These are phyloP conservation scores for Parastagonospora nodorum DNA, from an alignment of 2,329 filamentous ascomycete species.

Conservation along the genomic window DNA sequence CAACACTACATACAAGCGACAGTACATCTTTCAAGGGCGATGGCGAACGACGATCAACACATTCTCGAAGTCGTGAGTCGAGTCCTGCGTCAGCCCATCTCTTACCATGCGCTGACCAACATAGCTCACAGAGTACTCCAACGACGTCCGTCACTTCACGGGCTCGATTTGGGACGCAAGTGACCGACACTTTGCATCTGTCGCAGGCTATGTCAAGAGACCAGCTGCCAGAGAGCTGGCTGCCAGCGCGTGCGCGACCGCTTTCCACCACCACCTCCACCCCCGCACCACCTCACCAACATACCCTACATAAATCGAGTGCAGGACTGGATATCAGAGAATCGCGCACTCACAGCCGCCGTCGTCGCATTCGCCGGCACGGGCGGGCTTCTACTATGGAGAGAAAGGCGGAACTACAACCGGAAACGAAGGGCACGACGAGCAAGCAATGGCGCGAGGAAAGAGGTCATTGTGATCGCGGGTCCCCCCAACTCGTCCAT, in stretches of 20 bases:
- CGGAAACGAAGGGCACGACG: conserved; percentile 76
- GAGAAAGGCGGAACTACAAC: conserved; percentile 63
- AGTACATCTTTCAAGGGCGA: conserved; percentile 44
- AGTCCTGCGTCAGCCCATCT: conserved; percentile 40
- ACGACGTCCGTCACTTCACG: conserved; percentile 73
- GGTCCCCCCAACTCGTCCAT: conserved; percentile 86
- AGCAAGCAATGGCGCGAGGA: conserved; percentile 80
- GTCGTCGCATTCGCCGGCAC: conserved; percentile 74
- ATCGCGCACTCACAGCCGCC: conserved; percentile 75
- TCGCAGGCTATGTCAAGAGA: conserved; percentile 73
- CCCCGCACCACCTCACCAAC: conserved; percentile 49
- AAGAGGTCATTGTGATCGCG: conserved; percentile 86
- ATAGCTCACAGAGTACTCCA: conserved; percentile 63
- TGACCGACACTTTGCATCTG: conserved; percentile 78
- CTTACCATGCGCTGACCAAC: conserved; percentile 11
- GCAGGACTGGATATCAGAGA: conserved; percentile 71
- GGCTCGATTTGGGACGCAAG: conserved; percentile 77
- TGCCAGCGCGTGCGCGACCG: conserved; percentile 71
- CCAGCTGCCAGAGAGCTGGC: conserved; percentile 70
- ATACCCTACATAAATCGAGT: conserved; percentile 59
- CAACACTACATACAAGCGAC: neutral
- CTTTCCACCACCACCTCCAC: conserved; percentile 57
- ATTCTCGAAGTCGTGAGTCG: conserved; percentile 74
- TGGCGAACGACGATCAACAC: conserved; percentile 80
- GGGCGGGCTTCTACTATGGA: conserved; percentile 61